Evolutionary conservation across 164 flowering plant species (phyloP).

Genomic region (Nymphaea colorata): DNA sequence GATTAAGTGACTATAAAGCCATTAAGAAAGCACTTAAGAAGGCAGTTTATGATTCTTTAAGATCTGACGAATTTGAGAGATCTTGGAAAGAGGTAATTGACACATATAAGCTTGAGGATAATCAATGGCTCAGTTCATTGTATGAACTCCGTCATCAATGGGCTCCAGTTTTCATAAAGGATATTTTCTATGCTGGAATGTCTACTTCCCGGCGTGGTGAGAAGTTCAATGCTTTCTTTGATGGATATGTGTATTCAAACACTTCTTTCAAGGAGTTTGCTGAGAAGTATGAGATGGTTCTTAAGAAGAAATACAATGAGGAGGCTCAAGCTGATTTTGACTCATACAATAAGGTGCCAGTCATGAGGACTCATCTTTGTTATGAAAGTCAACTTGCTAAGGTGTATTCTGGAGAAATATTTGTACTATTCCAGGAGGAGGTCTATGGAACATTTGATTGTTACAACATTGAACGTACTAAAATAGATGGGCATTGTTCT

Average conservation of each 20-base stretch:
- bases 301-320: conserved; percentile 4
- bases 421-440: conserved; percentile 4
- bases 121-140: conserved; percentile 6
- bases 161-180: conserved; percentile 8
- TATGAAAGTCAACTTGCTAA: conserved; percentile 1
- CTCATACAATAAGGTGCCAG: not conserved
- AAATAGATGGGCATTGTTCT: not conserved
- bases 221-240: conserved; percentile 4
- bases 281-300: conserved; percentile 1
- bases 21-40: not conserved
- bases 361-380: conserved; percentile 2
- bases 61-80: conserved; percentile 6
- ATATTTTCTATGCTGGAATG: conserved; percentile 11
- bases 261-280: conserved; percentile 6
- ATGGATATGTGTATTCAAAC: conserved; percentile 4
- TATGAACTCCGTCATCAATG: conserved; percentile 9
- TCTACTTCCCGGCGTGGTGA: conserved; percentile 6
- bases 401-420: conserved; percentile 1
- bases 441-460: not conserved
- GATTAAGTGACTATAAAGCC: not conserved
- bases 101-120: not conserved
- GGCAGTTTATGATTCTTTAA: conserved; percentile 1
- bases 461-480: not conserved
- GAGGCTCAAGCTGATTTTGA: conserved; percentile 8
- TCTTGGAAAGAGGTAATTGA: conserved; percentile 6